Evolutionary conservation across 2,329 filamentous ascomycete species (phyloP).

Genomic region (Claviceps sp.): DNA sequence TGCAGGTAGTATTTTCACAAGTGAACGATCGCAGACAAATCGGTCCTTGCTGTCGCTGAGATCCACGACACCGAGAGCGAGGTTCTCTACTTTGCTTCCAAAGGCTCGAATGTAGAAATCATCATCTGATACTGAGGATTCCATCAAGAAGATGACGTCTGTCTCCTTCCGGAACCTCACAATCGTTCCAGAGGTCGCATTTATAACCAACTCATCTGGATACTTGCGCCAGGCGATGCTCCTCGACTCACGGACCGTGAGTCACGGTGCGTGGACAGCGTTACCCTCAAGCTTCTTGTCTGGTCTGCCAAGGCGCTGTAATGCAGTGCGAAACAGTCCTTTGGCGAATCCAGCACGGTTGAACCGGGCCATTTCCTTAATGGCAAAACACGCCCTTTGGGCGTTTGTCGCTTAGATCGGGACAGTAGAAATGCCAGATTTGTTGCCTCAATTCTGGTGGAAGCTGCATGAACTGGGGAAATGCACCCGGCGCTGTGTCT

Average conservation of each 20-base stretch:
- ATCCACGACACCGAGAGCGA: constrained; percentile 12
- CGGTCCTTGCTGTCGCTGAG: neutral
- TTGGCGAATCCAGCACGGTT: neutral
- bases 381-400: constrained; percentile 11
- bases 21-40: neutral
- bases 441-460: constrained; percentile 21
- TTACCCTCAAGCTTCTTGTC: neutral
- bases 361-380: constrained; percentile 5
- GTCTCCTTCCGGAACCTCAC: constrained; percentile 18
- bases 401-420: constrained; percentile 15
- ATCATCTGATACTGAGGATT: neutral
- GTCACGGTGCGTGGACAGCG: constrained; percentile 22
- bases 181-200: constrained; percentile 10
- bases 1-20: constrained; percentile 1
- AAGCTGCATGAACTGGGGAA: constrained; percentile 15
- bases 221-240: constrained; percentile 16
- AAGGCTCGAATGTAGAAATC: constrained; percentile 14
- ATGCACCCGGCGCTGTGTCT: constrained; percentile 1
- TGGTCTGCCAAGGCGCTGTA: too few species aligned
- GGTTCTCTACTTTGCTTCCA: constrained; percentile 15
- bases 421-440: constrained; percentile 21
- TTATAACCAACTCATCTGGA: constrained; percentile 20
- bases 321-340: too few species aligned
- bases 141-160: constrained; percentile 19
- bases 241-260: constrained; percentile 26